These are phyloP conservation scores for Trametes versicolor DNA, from an alignment of 1,284 basidiomycete species.

Conservation along the genomic window DNA sequence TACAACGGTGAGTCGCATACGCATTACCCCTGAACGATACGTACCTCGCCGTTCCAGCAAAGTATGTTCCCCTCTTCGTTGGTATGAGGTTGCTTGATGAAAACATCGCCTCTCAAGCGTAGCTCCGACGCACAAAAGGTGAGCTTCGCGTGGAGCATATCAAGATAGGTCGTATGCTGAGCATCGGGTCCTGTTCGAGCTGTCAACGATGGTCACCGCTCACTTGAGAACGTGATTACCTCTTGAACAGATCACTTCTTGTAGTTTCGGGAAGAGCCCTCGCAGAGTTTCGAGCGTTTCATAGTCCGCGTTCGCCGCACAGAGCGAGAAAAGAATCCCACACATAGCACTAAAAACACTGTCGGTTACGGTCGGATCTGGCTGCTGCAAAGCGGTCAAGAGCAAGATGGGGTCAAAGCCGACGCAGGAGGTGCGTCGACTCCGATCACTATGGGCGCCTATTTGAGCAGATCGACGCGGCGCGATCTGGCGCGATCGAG, in stretches of 20 bases:
- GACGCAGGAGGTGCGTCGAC: not conserved
- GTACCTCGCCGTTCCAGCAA: slow-evolving; percentile 93
- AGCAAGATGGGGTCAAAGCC: not conserved
- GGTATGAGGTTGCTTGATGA: slow-evolving; percentile 79
- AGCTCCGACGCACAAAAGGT: slow-evolving; percentile 84
- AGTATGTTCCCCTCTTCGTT: slow-evolving; percentile 64
- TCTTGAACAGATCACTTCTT: slow-evolving; percentile 56
- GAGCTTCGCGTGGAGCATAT: slow-evolving; percentile 41
- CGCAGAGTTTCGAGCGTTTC: slow-evolving; percentile 34
- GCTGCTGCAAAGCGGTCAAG: not conserved
- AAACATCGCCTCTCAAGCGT: slow-evolving; percentile 72
- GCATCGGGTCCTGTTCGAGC: slow-evolving; percentile 68
- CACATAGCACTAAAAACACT: slow-evolving; percentile 55
- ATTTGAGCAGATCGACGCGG: slow-evolving; percentile 6
- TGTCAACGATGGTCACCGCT: not conserved
- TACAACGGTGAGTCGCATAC: not conserved
- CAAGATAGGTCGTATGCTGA: slow-evolving; percentile 46
- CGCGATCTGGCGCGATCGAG: slow-evolving; percentile 31
- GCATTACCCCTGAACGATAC: not conserved
- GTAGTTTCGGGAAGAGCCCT: slow-evolving; percentile 48
- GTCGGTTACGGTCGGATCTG: not conserved
- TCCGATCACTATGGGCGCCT: slow-evolving; percentile 10
- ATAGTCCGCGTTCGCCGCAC: slow-evolving; percentile 2
- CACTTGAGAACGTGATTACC: slow-evolving; percentile 47
- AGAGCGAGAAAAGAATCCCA: slow-evolving; percentile 49